Conservation (phyloP, 805 yeast species). For the Candida easanensis region DNA sequence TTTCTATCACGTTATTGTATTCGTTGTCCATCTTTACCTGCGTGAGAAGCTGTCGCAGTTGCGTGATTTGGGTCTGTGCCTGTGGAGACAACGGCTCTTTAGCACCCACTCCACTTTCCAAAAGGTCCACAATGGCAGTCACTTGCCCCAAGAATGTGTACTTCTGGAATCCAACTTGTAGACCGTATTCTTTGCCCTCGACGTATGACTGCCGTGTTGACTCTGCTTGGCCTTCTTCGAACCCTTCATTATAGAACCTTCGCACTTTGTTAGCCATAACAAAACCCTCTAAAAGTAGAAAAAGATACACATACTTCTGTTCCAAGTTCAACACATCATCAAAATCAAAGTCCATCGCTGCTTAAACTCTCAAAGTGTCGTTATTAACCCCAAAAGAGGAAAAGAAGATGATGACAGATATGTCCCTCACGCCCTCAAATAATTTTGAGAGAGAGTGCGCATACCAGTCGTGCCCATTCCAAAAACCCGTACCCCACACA, state of each 20-base stretch:
- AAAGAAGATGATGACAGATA: too few species aligned
- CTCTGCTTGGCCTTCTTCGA: slow-evolving; percentile 61
- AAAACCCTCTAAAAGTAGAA: background rate
- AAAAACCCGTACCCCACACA: too few species aligned
- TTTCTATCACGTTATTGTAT: slow-evolving; percentile 52
- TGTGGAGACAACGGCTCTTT: slow-evolving; percentile 22
- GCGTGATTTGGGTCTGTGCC: slow-evolving; percentile 22
- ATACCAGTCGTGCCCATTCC: too few species aligned
- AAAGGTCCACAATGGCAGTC: slow-evolving; percentile 43
- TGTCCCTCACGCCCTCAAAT: too few species aligned
- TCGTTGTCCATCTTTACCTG: slow-evolving; percentile 43
- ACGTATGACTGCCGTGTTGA: slow-evolving; percentile 55
- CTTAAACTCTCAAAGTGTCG: too few species aligned
- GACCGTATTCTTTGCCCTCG: slow-evolving; percentile 86
- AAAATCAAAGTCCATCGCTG: slow-evolving; percentile 30
- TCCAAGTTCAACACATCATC: slow-evolving; percentile 62
- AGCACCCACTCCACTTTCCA: slow-evolving; percentile 30
- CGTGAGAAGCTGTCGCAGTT: slow-evolving; percentile 30
- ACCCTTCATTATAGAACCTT: slow-evolving; percentile 65
- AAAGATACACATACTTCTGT: slow-evolving; percentile 33
- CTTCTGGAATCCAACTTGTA: slow-evolving; percentile 73
- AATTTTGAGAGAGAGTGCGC: too few species aligned
- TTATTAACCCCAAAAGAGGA: too few species aligned
- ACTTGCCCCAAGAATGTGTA: slow-evolving; percentile 69
- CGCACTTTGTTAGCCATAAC: slow-evolving; percentile 1